Base-by-base conservation (phyloP, 495 filamentous ascomycete genomes). In the Trichoderma erinaceum region DNA sequence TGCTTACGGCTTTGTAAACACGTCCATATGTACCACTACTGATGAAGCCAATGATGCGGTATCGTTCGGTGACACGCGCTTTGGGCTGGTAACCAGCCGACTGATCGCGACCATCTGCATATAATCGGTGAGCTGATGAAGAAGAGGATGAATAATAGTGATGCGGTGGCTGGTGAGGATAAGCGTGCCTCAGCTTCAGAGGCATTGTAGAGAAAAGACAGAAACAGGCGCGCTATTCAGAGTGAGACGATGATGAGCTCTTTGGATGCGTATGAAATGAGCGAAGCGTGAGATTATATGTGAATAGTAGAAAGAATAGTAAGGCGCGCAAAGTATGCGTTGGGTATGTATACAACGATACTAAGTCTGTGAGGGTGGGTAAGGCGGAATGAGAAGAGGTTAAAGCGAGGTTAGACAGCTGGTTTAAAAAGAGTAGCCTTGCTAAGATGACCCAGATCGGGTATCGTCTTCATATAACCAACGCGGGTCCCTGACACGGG, bases 21-120 rank as follows among this genome's bases (percentile, higher is more conserved):
- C 94, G 88, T 32, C 95, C 95, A 86, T 99, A 99, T n/a, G 95
- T 99, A 46, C 95, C 95, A 70, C 92, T 96, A 73, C 91, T 95
- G 73, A 98, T 99, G 84, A 99, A 99, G 38, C 95, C 95, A 65
- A 99, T 86, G 72, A 99, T 92, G 68, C 94, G 90, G 81, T 99
- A 99, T 69, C 87, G 88, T 75, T 98, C 94, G 50, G 87, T 88
- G 29, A 99, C 90, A 50, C 90, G 86, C 65, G 97, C 92, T 76
- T 97, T 96, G 75, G 88, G 92, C 74, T 88, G 88, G 75, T 96
- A 97, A 12, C 78, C 78, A 58, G 78, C 41, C 65, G 65, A 66
- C 65, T 46, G 75, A 70, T 85, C 83, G 65, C 72, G 73, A 32
- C 82, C 77, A 75, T 85, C 83, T 83, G 50, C 50, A 65, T 64